Conservation (phyloP, 2,329 filamentous ascomycete genomes). For the Fusarium paranaense region DNA sequence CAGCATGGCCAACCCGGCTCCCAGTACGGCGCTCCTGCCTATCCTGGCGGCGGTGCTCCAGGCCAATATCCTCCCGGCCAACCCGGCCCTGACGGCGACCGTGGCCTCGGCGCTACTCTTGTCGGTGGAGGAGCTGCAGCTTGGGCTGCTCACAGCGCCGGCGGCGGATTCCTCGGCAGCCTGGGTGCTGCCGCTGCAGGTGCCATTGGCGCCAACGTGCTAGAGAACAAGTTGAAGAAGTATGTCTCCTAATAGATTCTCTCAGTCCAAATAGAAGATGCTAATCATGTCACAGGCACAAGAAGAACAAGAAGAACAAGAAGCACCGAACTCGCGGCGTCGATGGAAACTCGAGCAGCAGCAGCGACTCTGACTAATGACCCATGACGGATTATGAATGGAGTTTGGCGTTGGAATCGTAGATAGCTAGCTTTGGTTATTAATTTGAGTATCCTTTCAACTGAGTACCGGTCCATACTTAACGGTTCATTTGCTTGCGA, state of each 20-base stretch:
- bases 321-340: constrained; percentile 40
- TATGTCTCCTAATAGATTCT: not conserved
- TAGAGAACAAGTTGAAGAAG: constrained; percentile 58
- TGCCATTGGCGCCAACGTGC: constrained; percentile 65
- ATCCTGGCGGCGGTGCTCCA: constrained; percentile 41
- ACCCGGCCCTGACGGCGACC: constrained; percentile 57
- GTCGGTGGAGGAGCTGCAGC: constrained; percentile 66
- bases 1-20: constrained; percentile 36
- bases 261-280: not conserved
- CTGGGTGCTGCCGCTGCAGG: constrained; percentile 63
- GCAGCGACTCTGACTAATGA: constrained; percentile 46
- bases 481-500: not conserved
- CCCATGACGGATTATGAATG: not conserved
- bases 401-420: constrained; percentile 20
- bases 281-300: constrained; percentile 41
- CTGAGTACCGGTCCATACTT: too few species aligned
- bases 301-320: constrained; percentile 50
- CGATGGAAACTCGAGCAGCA: constrained; percentile 31
- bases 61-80: constrained; percentile 42
- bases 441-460: not conserved
- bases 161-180: constrained; percentile 63
- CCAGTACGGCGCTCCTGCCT: constrained; percentile 37
- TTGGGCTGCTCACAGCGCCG: constrained; percentile 65
- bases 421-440: not conserved
- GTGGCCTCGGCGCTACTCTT: constrained; percentile 66